Percentiles rank a stretch among this genome's conserved stretches.
These are phyloP conservation scores for Pyrenochaeta sp. DNA, from an alignment of 2,329 filamentous ascomycete genomes.

Conservation along the genomic window DNA sequence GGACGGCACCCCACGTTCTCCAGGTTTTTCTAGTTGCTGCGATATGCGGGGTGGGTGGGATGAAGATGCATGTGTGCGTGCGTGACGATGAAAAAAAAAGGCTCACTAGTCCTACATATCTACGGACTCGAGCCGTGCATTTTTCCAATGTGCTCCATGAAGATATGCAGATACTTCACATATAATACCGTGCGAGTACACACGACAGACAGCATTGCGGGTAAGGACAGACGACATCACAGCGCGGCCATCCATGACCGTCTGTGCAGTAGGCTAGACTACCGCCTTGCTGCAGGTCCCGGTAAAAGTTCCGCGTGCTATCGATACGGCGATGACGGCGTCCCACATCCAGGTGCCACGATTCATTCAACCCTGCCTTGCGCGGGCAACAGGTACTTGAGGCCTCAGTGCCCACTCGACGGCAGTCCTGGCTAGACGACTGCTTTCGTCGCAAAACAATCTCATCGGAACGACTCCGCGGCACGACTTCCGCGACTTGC, in stretches of 20 bases:
- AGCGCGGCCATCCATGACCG: constrained; percentile 3
- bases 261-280: constrained; percentile 12
- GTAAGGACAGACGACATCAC: neutral
- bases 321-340: constrained; percentile 22
- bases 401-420: constrained; percentile 7
- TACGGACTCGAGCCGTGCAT: neutral
- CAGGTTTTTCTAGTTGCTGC: constrained; percentile 1
- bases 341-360: constrained; percentile 18
- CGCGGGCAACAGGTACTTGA: constrained; percentile 13
- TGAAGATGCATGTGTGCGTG: neutral
- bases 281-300: constrained; percentile 18
- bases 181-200: neutral
- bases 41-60: neutral
- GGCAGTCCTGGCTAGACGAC: neutral
- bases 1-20: constrained; percentile 21
- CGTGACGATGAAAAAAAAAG: neutral
- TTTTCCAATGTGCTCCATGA: neutral
- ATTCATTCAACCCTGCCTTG: constrained; percentile 11
- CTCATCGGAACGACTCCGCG: constrained; percentile 12
- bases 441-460: neutral
- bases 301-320: constrained; percentile 2
- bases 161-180: neutral
- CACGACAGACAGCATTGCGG: neutral
- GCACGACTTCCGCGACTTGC: constrained; percentile 31
- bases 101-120: neutral